phyloP scores from a whole-genome alignment of 2,329 filamentous ascomycete species.

The Cytospora paraplurivora region DNA sequence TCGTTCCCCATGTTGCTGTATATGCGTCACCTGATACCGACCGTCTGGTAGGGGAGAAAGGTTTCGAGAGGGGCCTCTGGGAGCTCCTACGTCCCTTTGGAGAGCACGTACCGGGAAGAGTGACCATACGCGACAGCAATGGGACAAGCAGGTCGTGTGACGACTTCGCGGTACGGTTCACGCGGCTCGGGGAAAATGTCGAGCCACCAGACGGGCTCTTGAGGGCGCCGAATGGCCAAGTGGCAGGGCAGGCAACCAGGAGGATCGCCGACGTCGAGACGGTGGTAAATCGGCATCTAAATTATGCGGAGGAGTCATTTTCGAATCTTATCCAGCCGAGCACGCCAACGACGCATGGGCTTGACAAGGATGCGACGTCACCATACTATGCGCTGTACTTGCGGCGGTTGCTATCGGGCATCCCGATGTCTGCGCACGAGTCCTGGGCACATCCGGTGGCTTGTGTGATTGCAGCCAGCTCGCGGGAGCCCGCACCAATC shows the following conservation, averaged over 20 bases:
- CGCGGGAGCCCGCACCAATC: constrained; percentile 78
- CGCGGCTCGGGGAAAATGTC: constrained; percentile 64
- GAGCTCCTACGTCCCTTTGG: constrained; percentile 89
- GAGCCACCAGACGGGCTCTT: constrained; percentile 48
- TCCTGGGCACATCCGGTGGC: constrained; percentile 94
- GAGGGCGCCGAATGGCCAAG: constrained; percentile 38
- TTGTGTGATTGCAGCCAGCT: constrained; percentile 93
- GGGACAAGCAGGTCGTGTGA: constrained; percentile 82
- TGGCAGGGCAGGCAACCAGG: constrained; percentile 40
- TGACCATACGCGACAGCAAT: constrained; percentile 87
- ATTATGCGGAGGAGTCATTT: constrained; percentile 68
- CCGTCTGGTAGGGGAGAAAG: constrained; percentile 77
- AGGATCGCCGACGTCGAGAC: constrained; percentile 73
- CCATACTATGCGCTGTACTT: constrained; percentile 87
- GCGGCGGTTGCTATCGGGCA: constrained; percentile 76
- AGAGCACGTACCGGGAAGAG: constrained; percentile 82
- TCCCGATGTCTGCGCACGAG: constrained; percentile 81
- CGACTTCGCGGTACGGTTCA: constrained; percentile 88
- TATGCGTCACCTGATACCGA: constrained; percentile 88
- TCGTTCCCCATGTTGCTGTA: constrained; percentile 86
- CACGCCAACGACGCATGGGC: constrained; percentile 43
- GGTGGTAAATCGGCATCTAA: constrained; percentile 77
- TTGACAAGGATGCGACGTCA: constrained; percentile 60
- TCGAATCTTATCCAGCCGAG: constrained; percentile 42
- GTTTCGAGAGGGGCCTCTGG: constrained; percentile 78